Evolutionary conservation across 1,139 yeast species (phyloP), one percentile per base, ranked within the genome.

Genomic region (Nakaseomyces glabratus): DNA sequence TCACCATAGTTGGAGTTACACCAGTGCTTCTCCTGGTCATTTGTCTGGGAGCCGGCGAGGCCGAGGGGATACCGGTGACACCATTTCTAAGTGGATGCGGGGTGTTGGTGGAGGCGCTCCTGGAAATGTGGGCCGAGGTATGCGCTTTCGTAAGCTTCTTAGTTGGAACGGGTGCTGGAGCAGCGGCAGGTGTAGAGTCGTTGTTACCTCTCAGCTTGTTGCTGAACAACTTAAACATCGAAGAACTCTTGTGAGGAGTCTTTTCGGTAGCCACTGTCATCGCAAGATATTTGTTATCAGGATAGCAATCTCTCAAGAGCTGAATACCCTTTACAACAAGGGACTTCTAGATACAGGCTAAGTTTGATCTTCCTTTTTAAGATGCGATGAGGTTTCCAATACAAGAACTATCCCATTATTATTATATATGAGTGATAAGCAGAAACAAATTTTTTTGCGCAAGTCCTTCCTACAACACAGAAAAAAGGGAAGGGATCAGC

Each of bases 141-240:
- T 22, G 12, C 10, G 22, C 20, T 20, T 15, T 24, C 11, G 34
- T 23, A 15, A 19, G 17, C 22, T 7, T 15, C 16, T 23, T 24
- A 12, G n/a, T 21, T 15, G 18, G 12, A 22, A 9, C 28, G n/a
- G 18, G 17, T 20, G 9, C 28, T n/a, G 18, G 17, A 16, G 9
- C 28, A 12, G 17, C 12, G 16, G n/a, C 20, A 15, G 16, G 14
- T 11, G 22, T 23, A 10, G 24, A 11, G 18, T 28, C 21, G 21
- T 19, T 10, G 35, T 20, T 15, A 12, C 31, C 28, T 28, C 9
- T 28, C 24, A 49, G 24, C 35, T 42, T 47, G 30, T 41, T 40
- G 28, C 53, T 47, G 16, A 49, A 24, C 20, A 39, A 37, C 33
- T 43, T 45, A n/a, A 49, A 36, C 6, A 48, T 32, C 6, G 43